Base-by-base conservation (phyloP, 176 grass and related monocot genomes). In the Oryza brachyantha region DNA sequence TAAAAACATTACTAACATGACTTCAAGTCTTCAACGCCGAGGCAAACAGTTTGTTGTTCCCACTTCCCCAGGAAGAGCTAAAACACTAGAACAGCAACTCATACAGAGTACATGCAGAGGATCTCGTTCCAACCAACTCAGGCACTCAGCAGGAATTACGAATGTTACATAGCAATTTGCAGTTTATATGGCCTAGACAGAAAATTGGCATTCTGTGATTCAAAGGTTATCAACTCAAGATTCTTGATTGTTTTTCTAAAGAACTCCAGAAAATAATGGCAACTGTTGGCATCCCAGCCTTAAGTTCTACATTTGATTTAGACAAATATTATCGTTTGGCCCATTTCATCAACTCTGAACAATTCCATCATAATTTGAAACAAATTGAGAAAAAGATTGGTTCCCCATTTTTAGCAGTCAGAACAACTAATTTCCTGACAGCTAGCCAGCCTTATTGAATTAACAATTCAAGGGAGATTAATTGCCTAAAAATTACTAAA, bases 111-210 rank as follows among this genome's bases (percentile, higher is more conserved):
- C 13, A 16, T 8, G 74, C 70, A 29, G 24, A 7, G 52, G 16
- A 55, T 17, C n/a, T n/a, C n/a, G n/a, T n/a, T n/a, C n/a, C n/a
- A 55, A 52, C 11, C 66, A 78, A 37, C 24, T n/a, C 39, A 84
- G 60, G n/a, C n/a, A n/a, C n/a, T n/a, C n/a, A n/a, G n/a, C n/a
- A n/a, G n/a, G n/a, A n/a, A n/a, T n/a, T 59, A 21, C 7, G 32
- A 22, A 22, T 64, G 8, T 5, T 31, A 29, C 21, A 5, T 54
- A 16, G 2, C 3, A n/a, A 28, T 16, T 6, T 35, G 19, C 41
- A 50, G n/a, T 16, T 13, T 9, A 52, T 37, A 40, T 32, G 17
- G 25, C 38, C 42, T 54, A 55, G 37, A 46, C 50, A 68, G 48
- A 68, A 63, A 60, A 26, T n/a, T 32, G 27, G 43, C 38, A 46